Evolutionary conservation across 1,284 basidiomycete genomes (phyloP).

Genomic region (Sanghuangporus weigelae): DNA sequence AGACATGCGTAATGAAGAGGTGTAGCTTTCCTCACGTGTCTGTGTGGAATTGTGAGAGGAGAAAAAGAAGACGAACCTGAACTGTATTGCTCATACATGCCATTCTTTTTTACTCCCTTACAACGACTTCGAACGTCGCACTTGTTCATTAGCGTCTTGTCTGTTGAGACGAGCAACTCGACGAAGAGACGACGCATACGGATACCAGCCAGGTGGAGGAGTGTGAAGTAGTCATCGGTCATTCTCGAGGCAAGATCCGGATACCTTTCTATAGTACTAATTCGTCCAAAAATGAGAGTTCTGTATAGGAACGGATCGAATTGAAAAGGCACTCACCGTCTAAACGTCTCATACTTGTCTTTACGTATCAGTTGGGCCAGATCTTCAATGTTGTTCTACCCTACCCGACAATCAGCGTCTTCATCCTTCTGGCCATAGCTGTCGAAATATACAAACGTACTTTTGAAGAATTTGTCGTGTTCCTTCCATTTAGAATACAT

Average conservation of each 20-base stretch:
- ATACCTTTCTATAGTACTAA: too few species aligned
- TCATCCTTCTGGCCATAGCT: not conserved
- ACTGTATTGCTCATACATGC: too few species aligned
- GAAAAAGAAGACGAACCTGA: not conserved
- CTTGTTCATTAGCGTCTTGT: not conserved
- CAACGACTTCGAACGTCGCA: not conserved
- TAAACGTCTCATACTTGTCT: not conserved
- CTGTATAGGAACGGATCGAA: too few species aligned
- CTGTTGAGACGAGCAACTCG: not conserved
- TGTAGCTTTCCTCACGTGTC: conserved; percentile 3
- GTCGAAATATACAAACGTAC: not conserved
- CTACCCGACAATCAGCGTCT: not conserved
- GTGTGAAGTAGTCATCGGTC: not conserved
- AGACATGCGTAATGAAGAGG: conserved; percentile 12
- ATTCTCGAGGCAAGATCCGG: not conserved
- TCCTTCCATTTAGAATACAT: not conserved
- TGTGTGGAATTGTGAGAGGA: not conserved
- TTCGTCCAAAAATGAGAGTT: too few species aligned
- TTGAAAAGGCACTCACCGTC: not conserved
- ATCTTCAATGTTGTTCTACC: not conserved
- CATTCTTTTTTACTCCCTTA: too few species aligned
- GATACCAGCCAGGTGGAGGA: conserved; percentile 6
- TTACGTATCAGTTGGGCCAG: not conserved
- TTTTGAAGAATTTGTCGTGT: not conserved
- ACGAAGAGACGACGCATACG: not conserved